Percentiles rank a stretch among this genome's conserved stretches.
Conservation (phyloP, 2,329 filamentous ascomycete genomes). For the Xylaria sp. region DNA sequence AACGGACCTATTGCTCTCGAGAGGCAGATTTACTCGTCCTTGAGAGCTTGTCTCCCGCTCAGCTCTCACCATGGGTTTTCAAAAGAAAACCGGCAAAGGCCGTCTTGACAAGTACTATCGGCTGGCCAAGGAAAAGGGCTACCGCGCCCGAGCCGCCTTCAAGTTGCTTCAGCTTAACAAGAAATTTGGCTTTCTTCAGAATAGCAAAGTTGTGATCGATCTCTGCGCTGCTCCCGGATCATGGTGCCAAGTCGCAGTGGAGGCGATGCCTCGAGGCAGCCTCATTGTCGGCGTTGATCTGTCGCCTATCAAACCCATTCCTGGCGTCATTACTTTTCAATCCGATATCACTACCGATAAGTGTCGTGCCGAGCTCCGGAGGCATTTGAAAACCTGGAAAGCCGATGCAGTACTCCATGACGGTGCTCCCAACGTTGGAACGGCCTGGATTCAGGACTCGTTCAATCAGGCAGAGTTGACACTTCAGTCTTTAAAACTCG, state of each 20-base stretch:
- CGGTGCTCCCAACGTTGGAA: conserved; percentile 97
- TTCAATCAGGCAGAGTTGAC: conserved; percentile 97
- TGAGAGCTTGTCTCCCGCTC: conserved; percentile 13
- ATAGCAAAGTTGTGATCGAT: conserved; percentile 96
- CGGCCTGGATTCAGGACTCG: conserved; percentile 97
- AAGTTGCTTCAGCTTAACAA: conserved; percentile 86
- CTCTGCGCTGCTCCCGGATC: conserved; percentile 96
- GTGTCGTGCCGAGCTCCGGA: conserved; percentile 87
- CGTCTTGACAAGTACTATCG: conserved; percentile 95
- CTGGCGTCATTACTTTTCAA: conserved; percentile 93
- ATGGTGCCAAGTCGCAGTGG: conserved; percentile 96
- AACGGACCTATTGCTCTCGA: not conserved
- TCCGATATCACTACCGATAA: conserved; percentile 98
- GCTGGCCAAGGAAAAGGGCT: conserved; percentile 95
- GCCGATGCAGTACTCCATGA: conserved; percentile 96
- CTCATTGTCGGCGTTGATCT: conserved; percentile 96
- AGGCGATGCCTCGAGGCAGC: conserved; percentile 90
- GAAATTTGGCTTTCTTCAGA: conserved; percentile 98
- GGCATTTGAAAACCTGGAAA: conserved; percentile 95
- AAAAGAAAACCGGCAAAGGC: conserved; percentile 99
- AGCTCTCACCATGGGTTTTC: conserved; percentile 79
- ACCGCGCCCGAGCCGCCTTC: conserved; percentile 38
- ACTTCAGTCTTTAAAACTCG: conserved; percentile 89
- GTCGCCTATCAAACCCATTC: conserved; percentile 94
- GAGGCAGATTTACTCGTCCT: not conserved